Evolutionary conservation across 257 asterid genomes (phyloP).

Genomic region (Ajuga chamaepitys): DNA sequence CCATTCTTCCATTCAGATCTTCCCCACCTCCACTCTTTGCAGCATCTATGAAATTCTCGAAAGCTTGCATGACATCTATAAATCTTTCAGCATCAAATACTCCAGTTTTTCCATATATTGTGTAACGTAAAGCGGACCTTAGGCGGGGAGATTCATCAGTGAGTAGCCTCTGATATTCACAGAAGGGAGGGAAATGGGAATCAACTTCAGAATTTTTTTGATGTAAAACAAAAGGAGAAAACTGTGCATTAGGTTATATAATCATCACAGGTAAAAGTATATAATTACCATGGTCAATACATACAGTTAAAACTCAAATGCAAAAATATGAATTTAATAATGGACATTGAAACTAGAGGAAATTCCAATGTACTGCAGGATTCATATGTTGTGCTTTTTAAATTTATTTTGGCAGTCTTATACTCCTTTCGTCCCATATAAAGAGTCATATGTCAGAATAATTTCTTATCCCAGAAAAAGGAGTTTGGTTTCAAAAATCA

Average conservation of each 20-base stretch:
- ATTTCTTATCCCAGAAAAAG: too few species aligned
- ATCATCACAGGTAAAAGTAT: not conserved
- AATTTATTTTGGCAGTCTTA: too few species aligned
- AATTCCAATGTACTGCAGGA: too few species aligned
- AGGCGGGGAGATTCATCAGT: constrained; percentile 97
- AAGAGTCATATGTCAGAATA: too few species aligned
- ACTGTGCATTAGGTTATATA: not conserved
- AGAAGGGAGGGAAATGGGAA: constrained; percentile 10
- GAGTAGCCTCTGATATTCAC: constrained; percentile 63
- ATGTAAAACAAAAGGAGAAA: not conserved
- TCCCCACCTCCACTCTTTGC: constrained; percentile 99
- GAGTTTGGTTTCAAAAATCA: too few species aligned
- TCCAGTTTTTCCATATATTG: constrained; percentile 91
- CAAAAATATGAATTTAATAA: too few species aligned
- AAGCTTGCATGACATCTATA: constrained; percentile 99
- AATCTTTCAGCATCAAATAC: constrained; percentile 95
- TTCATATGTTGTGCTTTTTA: too few species aligned
- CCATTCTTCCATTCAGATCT: constrained; percentile 83
- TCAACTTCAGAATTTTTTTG: not conserved
- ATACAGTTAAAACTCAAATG: not conserved
- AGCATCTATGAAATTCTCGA: constrained; percentile 88
- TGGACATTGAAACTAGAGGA: too few species aligned
- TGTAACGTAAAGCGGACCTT: constrained; percentile 81
- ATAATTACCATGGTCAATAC: not conserved
- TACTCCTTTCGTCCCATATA: too few species aligned